A percentile compares a stretch with the other conserved stretches of the same genome.
Evolutionary conservation across 768 basidiomycete species (phyloP).

Genomic region (Leccinum variicolor): DNA sequence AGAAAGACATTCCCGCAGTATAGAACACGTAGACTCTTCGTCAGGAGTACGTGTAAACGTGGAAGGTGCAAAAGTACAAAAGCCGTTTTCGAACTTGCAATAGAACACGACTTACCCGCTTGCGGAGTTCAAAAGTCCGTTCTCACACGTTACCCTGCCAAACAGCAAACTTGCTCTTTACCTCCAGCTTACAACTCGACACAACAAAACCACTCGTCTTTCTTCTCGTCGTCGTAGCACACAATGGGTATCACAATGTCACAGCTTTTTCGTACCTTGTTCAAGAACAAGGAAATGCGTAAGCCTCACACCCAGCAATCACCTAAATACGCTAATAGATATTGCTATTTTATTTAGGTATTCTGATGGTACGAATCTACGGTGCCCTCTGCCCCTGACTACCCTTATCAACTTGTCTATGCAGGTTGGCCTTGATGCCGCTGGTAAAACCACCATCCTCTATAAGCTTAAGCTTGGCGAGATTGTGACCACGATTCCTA

Average conservation of each 20-base stretch:
- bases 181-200: constrained; percentile 27
- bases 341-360: constrained; percentile 56
- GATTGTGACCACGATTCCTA: constrained; percentile 99
- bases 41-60: constrained; percentile 9
- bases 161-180: constrained; percentile 34
- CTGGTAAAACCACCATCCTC: constrained; percentile 97
- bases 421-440: constrained; percentile 98
- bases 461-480: constrained; percentile 99
- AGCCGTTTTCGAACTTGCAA: neutral
- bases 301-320: constrained; percentile 35
- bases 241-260: constrained; percentile 81
- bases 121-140: constrained; percentile 33
- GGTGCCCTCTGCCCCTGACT: constrained; percentile 18
- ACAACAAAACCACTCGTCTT: constrained; percentile 20
- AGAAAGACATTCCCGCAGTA: constrained; percentile 1
- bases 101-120: constrained; percentile 14
- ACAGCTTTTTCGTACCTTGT: constrained; percentile 73
- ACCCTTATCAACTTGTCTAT: constrained; percentile 6
- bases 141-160: constrained; percentile 30
- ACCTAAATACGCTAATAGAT: constrained; percentile 24
- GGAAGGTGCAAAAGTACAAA: neutral
- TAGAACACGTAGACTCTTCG: constrained; percentile 17
- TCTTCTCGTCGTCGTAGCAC: constrained; percentile 33
- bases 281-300: constrained; percentile 99
- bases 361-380: constrained; percentile 75